A percentile compares a stretch with the other conserved stretches of the same genome.
phyloP scores from a whole-genome alignment of 768 basidiomycete genomes.

The Leucocoprinus leucothites region DNA sequence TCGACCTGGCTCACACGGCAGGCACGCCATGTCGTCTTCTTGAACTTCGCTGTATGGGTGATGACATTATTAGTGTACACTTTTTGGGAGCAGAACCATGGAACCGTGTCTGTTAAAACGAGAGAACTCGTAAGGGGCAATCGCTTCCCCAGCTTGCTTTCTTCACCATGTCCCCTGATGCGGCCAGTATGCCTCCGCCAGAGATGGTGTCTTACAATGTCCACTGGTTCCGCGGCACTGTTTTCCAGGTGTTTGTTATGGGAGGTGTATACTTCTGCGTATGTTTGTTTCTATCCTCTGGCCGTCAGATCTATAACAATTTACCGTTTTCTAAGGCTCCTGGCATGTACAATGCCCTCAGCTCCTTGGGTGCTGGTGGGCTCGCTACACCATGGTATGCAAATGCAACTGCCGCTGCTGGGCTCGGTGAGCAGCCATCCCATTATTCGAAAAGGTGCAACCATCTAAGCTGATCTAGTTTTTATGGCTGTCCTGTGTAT shows the following conservation, averaged over 20 bases:
- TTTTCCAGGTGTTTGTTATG: conserved; percentile 28
- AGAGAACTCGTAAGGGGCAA: too few relatives aligned
- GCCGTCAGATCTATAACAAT: too few relatives aligned
- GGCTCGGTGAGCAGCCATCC: conserved; percentile 18
- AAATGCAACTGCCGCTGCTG: conserved; percentile 29
- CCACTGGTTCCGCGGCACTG: conserved; percentile 28
- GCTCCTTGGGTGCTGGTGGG: conserved; percentile 27
- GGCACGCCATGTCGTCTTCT: too few relatives aligned
- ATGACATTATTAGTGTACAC: too few relatives aligned
- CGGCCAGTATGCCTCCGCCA: too few relatives aligned
- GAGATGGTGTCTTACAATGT: conserved; percentile 15
- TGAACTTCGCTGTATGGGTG: too few relatives aligned
- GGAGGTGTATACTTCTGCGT: conserved; percentile 30
- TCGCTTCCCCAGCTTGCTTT: too few relatives aligned
- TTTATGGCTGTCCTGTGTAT: conserved; percentile 30
- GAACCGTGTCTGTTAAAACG: too few relatives aligned
- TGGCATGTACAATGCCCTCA: conserved; percentile 32
- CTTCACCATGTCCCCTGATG: too few relatives aligned
- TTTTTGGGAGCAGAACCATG: too few relatives aligned
- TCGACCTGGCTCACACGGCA: too few relatives aligned
- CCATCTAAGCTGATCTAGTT: conserved; percentile 13
- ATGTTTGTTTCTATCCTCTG: conserved; percentile 10
- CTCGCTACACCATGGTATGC: conserved; percentile 30
- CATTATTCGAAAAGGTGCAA: neutral
- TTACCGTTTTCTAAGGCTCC: conserved; percentile 22